Evolutionary conservation across 2,329 filamentous ascomycete species (phyloP), one percentile per base, ranked within the genome.

Genomic region (Juglanconis juglandina): DNA sequence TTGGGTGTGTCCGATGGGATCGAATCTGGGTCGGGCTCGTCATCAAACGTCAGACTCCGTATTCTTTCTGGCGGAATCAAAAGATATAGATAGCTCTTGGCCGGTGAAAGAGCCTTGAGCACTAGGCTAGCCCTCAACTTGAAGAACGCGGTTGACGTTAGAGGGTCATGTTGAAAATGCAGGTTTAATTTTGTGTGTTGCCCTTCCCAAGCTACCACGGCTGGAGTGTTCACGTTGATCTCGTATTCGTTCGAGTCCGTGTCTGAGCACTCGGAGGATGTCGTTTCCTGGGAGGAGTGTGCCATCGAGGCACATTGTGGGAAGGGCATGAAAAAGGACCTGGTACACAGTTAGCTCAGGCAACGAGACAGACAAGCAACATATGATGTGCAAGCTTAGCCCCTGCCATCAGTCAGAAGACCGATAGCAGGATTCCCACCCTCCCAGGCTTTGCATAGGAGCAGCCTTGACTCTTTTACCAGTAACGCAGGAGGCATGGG

Each of bases 381-480:
- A 24, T 1, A 51, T 17, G 5, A 30, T 37, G 24, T 46, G 55
- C 50, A 33, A 44, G 53, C 44, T 51, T 51, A 34, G n/a, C 39
- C 47, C 55, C 48, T 57, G 55, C 48, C 55, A 17, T 51, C 47
- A 35, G 24, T 34, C 47, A 44, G 4, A 34, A 44, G 14, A 34
- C 30, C 37, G 30, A 30, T 17, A 32, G 33, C 52, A 59, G 57
- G 44, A 48, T 42, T 60, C 58, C 58, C 58, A 56, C 58, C 58
- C 58, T 55, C 58, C 58, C 58, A 60, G 58, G 58, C 58, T 60
- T 55, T 60, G 39, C 6, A 33, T 11, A 51, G 47, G 52, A 60
- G 58, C 58, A 60, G 58, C 58, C 58, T 60, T 55, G 58, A 41
- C 58, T 60, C 58, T 51, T 13, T 14, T 35, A 30, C 24, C 37